phyloP scores from a whole-genome alignment of 331 rosid genomes.

The Dryas integrifolia region DNA sequence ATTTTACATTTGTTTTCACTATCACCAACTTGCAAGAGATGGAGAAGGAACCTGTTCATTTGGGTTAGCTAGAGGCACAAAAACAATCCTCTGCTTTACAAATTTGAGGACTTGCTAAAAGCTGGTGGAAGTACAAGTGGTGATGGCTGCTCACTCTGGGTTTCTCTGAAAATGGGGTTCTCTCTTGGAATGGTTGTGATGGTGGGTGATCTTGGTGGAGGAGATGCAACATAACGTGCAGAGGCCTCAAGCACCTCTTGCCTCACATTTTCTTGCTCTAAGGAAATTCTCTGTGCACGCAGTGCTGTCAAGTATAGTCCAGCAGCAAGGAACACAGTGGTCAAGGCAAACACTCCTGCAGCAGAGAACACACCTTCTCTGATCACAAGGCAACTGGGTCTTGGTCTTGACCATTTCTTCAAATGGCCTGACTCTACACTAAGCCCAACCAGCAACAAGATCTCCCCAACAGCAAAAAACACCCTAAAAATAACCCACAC shows the following conservation, averaged over 20 bases:
- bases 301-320: constrained; percentile 69
- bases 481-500: constrained; percentile 41
- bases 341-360: constrained; percentile 64
- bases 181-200: constrained; percentile 55
- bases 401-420: constrained; percentile 65
- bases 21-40: not conserved
- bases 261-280: constrained; percentile 43
- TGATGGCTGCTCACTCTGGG: constrained; percentile 20
- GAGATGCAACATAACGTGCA: constrained; percentile 35
- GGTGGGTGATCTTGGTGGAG: constrained; percentile 73
- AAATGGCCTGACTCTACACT: constrained; percentile 85
- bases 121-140: constrained; percentile 36
- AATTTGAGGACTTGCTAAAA: constrained; percentile 36
- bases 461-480: constrained; percentile 80
- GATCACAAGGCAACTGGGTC: constrained; percentile 46
- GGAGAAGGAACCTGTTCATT: not conserved
- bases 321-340: constrained; percentile 69
- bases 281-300: constrained; percentile 52
- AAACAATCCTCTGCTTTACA: constrained; percentile 20
- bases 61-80: constrained; percentile 18
- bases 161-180: constrained; percentile 50
- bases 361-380: constrained; percentile 70
- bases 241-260: constrained; percentile 58
- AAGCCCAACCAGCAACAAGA: constrained; percentile 59
- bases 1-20: constrained; percentile 1